Base-by-base conservation (phyloP, 352 stramenopile genomes). In the Thalassiosira exigua region DNA sequence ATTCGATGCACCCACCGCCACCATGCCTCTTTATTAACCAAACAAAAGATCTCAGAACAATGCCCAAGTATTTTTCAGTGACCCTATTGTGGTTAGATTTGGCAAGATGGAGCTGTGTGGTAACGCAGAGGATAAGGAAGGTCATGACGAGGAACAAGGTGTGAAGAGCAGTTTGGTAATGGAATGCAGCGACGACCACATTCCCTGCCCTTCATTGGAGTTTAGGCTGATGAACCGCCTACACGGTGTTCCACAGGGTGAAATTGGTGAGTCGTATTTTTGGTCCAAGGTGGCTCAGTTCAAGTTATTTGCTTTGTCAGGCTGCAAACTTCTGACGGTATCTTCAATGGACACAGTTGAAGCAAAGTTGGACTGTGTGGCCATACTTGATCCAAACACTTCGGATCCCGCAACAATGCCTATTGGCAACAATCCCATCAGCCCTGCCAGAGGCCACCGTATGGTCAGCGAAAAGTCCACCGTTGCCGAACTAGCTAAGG, bases 171-270 rank as follows among this genome's bases (percentile, higher is more conserved):
- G 27, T 50, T 9, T 26, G 53, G 27, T 7, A 3, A 60, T 32
- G n/a, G 44, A 51, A n/a, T 17, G 24, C 11, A 59, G 48, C 17
- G 33, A 62, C 39, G 21, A 32, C 26, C 48, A 51, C 12, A 79
- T 85, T 17, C 82, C 82, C 1, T 89, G 76, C 79, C 85, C 85
- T 39, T 68, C 78, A 3, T 65, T 91, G 39, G 85, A 91, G 57
- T 91, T 91, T 72, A 57, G 85, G 19, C 21, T 91, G 4, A 41
- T 88, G 0, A 91, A 91, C 77, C 50, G 46, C 57, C 58, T 89
- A 57, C 65, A 79, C 50, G 41, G 30, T 68, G 58, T 79, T 17
- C 3, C 53, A 3, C 69, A 59, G 0, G 82, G 87, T 59, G 85
- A 89, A 77, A 91, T 91, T 48, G 79, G 86, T 60, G 70, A 91